Conservation (phyloP, 140 eudicot genomes). For the Bidens hawaiensis region DNA sequence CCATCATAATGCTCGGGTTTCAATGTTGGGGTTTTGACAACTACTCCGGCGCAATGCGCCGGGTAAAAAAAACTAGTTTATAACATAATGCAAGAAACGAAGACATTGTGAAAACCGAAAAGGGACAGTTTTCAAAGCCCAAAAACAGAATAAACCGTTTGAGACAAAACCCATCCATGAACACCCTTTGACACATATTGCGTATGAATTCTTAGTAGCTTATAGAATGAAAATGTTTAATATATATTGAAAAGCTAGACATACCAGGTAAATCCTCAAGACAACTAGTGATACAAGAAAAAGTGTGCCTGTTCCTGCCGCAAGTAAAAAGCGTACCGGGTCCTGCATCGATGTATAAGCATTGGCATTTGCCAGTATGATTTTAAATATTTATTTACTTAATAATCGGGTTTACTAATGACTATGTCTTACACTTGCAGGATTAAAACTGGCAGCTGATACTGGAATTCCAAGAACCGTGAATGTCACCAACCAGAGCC, state of each 20-base stretch:
- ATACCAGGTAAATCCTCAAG: conserved; percentile 86
- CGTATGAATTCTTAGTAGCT: not conserved
- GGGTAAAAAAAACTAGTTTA: no score
- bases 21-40: no score
- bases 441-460: conserved; percentile 98
- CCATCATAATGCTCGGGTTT: no score
- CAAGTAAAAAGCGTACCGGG: conserved; percentile 73
- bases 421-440: conserved; percentile 55
- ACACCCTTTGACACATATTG: no score
- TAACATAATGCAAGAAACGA: no score
- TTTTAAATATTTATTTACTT: not conserved
- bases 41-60: no score
- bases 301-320: conserved; percentile 75
- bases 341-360: conserved; percentile 53
- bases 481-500: conserved; percentile 86
- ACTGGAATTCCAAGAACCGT: conserved; percentile 80
- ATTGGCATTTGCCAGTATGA: not conserved
- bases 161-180: no score
- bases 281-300: conserved; percentile 52
- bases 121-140: no score
- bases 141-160: no score
- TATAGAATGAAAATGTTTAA: not conserved
- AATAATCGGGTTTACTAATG: not conserved
- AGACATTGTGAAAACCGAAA: no score
- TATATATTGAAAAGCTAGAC: no score